Conservation (phyloP, 2,329 filamentous ascomycete species). For the Aspergillus floridensis region DNA sequence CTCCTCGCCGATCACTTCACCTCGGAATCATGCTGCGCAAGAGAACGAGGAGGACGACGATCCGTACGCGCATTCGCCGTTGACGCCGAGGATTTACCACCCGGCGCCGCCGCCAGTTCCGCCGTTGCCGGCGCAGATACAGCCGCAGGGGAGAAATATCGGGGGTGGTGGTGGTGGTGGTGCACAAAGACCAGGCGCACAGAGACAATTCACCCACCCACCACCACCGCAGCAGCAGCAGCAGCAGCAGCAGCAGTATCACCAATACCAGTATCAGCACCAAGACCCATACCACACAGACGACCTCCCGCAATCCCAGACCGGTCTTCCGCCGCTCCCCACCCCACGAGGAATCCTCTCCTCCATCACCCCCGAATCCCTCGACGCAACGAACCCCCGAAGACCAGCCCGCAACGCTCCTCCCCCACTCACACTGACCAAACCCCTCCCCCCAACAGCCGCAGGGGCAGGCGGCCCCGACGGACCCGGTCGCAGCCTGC, state of each 20-base stretch:
- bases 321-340: background rate
- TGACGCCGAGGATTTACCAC: background rate
- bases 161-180: background rate
- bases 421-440: conserved; percentile 32
- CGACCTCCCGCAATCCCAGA: too few species aligned
- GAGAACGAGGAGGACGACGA: conserved; percentile 55
- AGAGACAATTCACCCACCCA: too few species aligned
- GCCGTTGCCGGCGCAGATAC: background rate
- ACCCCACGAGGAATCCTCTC: background rate
- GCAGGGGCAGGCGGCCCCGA: conserved; percentile 20
- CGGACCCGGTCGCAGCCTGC: conserved; percentile 21
- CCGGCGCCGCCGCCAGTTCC: background rate
- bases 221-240: background rate
- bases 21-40: conserved; percentile 51
- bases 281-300: background rate
- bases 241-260: background rate
- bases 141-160: background rate
- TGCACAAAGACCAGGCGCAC: too few species aligned
- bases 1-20: conserved; percentile 52
- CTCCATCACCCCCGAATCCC: background rate
- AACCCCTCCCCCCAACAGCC: conserved; percentile 25
- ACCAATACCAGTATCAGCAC: background rate
- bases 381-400: background rate
- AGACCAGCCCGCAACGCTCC: conserved; percentile 17
- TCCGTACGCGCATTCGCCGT: conserved; percentile 27